Percentiles rank a stretch among this genome's conserved stretches.
phyloP scores from a whole-genome alignment of 1,139 yeast genomes.

The Diutina pseudorugosa region DNA sequence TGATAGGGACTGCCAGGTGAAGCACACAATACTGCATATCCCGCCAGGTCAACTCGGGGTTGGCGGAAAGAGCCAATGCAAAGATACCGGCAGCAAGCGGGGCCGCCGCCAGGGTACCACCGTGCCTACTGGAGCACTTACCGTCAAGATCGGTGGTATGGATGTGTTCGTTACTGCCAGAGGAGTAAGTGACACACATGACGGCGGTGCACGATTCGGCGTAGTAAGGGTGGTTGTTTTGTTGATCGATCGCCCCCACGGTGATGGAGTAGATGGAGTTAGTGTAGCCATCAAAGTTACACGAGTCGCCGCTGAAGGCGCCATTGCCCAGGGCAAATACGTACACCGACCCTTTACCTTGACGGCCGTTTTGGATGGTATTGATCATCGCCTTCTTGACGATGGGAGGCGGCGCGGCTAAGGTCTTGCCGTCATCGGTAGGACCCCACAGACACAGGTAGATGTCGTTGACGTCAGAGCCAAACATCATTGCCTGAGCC shows the following conservation, averaged over 20 bases:
- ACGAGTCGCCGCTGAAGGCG: conserved; percentile 69
- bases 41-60: conserved; percentile 90
- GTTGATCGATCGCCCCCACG: conserved; percentile 84
- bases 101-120: conserved; percentile 98
- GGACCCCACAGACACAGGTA: conserved; percentile 99
- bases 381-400: conserved; percentile 74
- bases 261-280: conserved; percentile 92
- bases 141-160: conserved; percentile 79
- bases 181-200: conserved; percentile 88
- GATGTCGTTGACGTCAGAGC: conserved; percentile 72
- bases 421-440: conserved; percentile 77
- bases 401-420: conserved; percentile 71
- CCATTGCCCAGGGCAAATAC: conserved; percentile 98
- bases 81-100: conserved; percentile 95
- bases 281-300: conserved; percentile 97
- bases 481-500: conserved; percentile 78
- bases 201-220: conserved; percentile 94
- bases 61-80: conserved; percentile 66
- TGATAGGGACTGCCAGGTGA: conserved; percentile 57
- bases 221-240: conserved; percentile 76
- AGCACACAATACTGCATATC: conserved; percentile 83
- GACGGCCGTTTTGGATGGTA: conserved; percentile 79
- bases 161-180: conserved; percentile 84
- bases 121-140: conserved; percentile 66
- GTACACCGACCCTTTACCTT: conserved; percentile 72